Conservation (phyloP, 257 asterid genomes). For the Ocimum tenuiflorum region DNA sequence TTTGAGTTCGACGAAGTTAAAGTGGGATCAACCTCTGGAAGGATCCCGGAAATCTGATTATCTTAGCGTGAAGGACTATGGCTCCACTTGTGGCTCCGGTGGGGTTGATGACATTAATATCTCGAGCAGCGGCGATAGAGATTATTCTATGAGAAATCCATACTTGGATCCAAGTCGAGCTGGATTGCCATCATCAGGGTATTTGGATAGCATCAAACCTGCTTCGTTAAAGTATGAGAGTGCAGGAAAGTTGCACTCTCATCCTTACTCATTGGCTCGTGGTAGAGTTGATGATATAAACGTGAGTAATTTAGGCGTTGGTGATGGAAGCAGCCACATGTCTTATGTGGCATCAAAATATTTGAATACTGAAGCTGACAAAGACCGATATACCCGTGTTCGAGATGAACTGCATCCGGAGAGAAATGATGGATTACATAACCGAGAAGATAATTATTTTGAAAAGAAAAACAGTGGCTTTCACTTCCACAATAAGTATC, state of each 20-base stretch:
- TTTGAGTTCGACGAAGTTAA: conserved; percentile 30
- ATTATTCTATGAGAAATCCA: conserved; percentile 15
- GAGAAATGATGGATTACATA: conserved; percentile 28
- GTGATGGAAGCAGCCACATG: conserved; percentile 16
- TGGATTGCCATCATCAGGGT: conserved; percentile 18
- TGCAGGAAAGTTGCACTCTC: conserved; percentile 29
- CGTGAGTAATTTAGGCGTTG: conserved; percentile 15
- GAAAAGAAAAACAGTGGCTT: conserved; percentile 28
- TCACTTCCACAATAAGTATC: conserved; percentile 23
- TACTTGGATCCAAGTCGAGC: conserved; percentile 20
- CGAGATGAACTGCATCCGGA: conserved; percentile 24
- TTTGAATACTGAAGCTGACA: conserved; percentile 23
- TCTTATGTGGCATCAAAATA: conserved; percentile 28
- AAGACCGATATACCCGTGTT: conserved; percentile 17
- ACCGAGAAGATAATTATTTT: conserved; percentile 18
- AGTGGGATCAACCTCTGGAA: conserved; percentile 27
- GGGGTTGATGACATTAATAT: conserved; percentile 26
- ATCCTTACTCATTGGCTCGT: conserved; percentile 28
- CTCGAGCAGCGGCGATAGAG: conserved; percentile 27
- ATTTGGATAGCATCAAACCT: conserved; percentile 22
- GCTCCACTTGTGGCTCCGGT: conserved; percentile 12
- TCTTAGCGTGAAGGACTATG: conserved; percentile 12
- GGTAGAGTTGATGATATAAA: conserved; percentile 24
- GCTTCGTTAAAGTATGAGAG: conserved; percentile 31
- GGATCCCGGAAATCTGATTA: conserved; percentile 28